Conservation (phyloP, 441 rosid species). For the Gossypium aridum region DNA sequence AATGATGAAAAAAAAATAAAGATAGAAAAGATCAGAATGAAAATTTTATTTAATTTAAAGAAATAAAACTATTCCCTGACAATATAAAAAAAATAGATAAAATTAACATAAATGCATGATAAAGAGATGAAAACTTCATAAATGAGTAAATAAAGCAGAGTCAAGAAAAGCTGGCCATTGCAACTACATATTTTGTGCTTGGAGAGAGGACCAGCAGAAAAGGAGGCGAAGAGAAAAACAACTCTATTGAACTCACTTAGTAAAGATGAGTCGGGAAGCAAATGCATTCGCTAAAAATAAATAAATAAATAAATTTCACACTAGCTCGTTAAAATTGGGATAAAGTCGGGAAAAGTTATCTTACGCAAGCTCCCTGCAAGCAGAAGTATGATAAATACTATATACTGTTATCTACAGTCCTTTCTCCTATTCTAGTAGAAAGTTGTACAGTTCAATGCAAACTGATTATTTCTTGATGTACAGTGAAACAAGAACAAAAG, state of each 20-base stretch:
- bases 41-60: not conserved
- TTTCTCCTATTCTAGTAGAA: slow-evolving; percentile 1
- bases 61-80: not conserved
- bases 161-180: not conserved
- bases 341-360: not conserved
- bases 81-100: not conserved
- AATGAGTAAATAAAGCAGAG: not conserved
- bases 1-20: slow-evolving; percentile 11
- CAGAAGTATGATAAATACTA: not conserved
- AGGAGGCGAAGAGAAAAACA: not conserved
- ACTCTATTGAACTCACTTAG: not conserved
- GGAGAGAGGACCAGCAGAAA: not conserved
- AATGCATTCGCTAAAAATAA: not conserved
- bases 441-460: not conserved
- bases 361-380: not conserved
- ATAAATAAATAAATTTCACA: not conserved
- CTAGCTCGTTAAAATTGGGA: not conserved
- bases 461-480: not conserved
- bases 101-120: not conserved
- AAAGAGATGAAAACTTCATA: not conserved
- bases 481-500: not conserved
- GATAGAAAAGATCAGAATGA: not conserved
- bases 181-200: not conserved
- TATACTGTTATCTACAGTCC: not conserved
- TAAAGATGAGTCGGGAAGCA: not conserved